Evolutionary conservation across 441 rosid species (phyloP).

Genomic region (Erodium moschatum): DNA sequence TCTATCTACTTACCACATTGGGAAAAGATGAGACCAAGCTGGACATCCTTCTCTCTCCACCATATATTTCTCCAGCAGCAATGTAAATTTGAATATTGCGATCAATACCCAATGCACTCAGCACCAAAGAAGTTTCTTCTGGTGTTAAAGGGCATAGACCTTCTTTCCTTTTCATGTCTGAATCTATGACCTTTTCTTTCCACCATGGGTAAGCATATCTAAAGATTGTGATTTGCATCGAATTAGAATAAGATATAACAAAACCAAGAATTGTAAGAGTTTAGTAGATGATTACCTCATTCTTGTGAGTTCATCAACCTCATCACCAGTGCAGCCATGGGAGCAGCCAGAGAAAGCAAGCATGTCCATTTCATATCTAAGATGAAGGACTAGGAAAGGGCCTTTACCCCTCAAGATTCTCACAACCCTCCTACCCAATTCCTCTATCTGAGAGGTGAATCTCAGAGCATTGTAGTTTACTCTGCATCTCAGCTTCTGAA

Average conservation of each 20-base stretch:
- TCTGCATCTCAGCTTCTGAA: constrained; percentile 61
- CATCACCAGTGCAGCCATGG: constrained; percentile 51
- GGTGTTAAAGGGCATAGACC: constrained; percentile 69
- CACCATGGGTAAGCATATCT: constrained; percentile 79
- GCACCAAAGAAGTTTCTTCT: constrained; percentile 59
- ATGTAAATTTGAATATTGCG: constrained; percentile 56
- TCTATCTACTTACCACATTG: constrained; percentile 27
- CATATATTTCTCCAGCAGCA: constrained; percentile 47
- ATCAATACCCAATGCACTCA: constrained; percentile 51
- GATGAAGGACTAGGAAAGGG: constrained; percentile 62
- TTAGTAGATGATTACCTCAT: constrained; percentile 36
- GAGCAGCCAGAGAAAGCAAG: constrained; percentile 66
- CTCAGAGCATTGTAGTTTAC: constrained; percentile 55
- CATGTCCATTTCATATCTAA: constrained; percentile 76
- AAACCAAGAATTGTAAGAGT: not conserved
- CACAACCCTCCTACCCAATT: constrained; percentile 51
- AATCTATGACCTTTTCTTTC: constrained; percentile 63
- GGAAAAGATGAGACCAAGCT: not conserved
- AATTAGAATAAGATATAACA: constrained; percentile 1
- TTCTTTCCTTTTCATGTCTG: constrained; percentile 53
- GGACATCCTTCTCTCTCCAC: constrained; percentile 32
- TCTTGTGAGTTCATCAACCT: constrained; percentile 52
- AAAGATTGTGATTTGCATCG: not conserved
- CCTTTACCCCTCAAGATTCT: constrained; percentile 55
- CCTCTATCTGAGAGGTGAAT: constrained; percentile 55